Conservation (phyloP, 2,329 filamentous ascomycete genomes). For the Xylariales sp. region DNA sequence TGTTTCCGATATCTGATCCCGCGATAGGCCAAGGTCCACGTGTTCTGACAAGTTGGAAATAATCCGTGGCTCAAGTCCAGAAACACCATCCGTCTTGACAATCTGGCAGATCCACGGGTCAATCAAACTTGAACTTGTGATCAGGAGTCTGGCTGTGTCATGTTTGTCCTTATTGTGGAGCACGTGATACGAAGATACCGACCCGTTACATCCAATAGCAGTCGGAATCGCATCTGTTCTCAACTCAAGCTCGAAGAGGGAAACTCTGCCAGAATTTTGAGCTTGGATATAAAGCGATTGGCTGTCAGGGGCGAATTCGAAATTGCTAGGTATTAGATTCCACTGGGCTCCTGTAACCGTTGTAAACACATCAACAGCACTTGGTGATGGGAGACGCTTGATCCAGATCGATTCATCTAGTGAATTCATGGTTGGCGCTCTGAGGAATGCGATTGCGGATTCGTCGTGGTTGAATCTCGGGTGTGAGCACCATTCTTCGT, state of each 20-base stretch:
- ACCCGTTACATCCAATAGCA: slow-evolving; percentile 19
- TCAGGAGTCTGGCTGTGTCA: slow-evolving; percentile 24
- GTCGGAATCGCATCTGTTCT: slow-evolving; percentile 18
- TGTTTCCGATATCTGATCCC: slow-evolving; percentile 31
- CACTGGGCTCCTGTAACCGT: slow-evolving; percentile 20
- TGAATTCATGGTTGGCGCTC: slow-evolving; percentile 15
- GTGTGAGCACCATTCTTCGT: slow-evolving; percentile 11
- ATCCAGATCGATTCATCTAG: slow-evolving; percentile 25
- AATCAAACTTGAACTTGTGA: slow-evolving; percentile 30
- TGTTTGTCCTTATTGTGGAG: slow-evolving; percentile 19
- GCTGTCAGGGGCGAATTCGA: slow-evolving; percentile 29
- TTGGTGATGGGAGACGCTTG: slow-evolving; percentile 20
- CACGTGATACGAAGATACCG: slow-evolving; percentile 19
- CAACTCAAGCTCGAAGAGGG: slow-evolving; percentile 28
- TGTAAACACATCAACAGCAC: slow-evolving; percentile 21
- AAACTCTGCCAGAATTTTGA: slow-evolving; percentile 25
- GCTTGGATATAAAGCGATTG: slow-evolving; percentile 28
- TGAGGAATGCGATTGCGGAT: slow-evolving; percentile 29
- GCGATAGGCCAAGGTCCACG: slow-evolving; percentile 26
- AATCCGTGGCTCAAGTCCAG: slow-evolving; percentile 13
- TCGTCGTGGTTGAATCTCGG: slow-evolving; percentile 33
- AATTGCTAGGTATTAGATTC: slow-evolving; percentile 21
- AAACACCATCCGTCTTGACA: slow-evolving; percentile 16
- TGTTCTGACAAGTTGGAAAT: slow-evolving; percentile 26
- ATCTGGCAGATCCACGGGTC: slow-evolving; percentile 33